Conservation (phyloP, 1,284 basidiomycete genomes). For the Puccinia coronata region DNA sequence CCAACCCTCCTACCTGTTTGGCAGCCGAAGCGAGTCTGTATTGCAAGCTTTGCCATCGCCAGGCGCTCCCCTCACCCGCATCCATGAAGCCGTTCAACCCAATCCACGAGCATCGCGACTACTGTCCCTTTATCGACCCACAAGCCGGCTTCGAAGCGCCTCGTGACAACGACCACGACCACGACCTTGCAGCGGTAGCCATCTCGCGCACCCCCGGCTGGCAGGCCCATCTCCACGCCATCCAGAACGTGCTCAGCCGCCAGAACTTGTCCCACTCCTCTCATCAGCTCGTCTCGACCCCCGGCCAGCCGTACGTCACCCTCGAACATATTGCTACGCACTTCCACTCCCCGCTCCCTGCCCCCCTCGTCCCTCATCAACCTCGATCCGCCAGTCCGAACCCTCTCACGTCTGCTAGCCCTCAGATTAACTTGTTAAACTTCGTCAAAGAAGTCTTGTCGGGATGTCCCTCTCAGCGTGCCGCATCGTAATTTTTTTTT, state of each 20-base stretch:
- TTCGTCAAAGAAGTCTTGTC: conserved; percentile 19
- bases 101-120: conserved; percentile 39
- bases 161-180: too few species aligned
- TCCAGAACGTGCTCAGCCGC: conserved; percentile 13
- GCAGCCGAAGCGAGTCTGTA: not conserved
- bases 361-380: not conserved
- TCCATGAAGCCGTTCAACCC: not conserved
- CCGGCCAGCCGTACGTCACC: not conserved
- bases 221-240: not conserved
- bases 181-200: too few species aligned
- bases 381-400: not conserved
- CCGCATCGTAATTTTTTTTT: not conserved
- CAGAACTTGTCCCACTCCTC: not conserved
- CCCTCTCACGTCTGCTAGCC: not conserved
- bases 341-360: not conserved
- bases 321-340: conserved; percentile 6
- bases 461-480: not conserved
- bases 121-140: conserved; percentile 34
- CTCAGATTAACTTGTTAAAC: conserved; percentile 10
- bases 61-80: not conserved
- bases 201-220: not conserved
- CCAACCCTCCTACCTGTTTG: not conserved
- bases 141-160: conserved; percentile 27
- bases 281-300: not conserved
- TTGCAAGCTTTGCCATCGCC: conserved; percentile 35